Evolutionary conservation across 345 rosid genomes (phyloP).

Genomic region (Euphorbia peplus): DNA sequence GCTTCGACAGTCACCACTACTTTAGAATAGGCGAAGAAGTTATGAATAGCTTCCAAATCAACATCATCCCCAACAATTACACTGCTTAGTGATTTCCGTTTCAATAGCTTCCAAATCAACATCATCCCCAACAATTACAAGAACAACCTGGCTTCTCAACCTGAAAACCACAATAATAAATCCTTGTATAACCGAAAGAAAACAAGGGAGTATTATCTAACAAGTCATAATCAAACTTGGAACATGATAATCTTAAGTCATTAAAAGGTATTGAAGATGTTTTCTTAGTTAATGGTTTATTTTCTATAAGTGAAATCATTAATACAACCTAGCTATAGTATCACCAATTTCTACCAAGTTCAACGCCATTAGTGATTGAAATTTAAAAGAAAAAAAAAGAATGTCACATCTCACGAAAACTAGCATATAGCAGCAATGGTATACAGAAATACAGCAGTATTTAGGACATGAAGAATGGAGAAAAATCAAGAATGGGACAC

Average conservation of each 20-base stretch:
- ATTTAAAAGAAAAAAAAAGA: no score
- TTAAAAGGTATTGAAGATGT: no score
- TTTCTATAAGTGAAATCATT: not conserved
- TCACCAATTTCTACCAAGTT: no score
- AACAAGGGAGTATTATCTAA: not conserved
- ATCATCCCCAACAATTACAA: slow-evolving; percentile 75
- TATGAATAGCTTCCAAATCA: not conserved
- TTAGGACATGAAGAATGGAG: no score
- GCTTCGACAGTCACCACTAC: not conserved
- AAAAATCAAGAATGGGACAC: no score
- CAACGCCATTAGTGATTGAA: no score
- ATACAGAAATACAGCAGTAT: no score
- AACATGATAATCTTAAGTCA: no score
- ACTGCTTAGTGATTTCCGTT: slow-evolving; percentile 64
- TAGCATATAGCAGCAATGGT: no score
- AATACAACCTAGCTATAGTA: not conserved
- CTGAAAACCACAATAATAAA: slow-evolving; percentile 34
- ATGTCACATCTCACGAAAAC: no score
- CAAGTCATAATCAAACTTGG: not conserved
- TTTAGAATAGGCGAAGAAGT: not conserved
- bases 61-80: no score
- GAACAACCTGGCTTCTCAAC: slow-evolving; percentile 98
- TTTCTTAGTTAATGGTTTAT: not conserved
- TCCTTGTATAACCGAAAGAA: not conserved
- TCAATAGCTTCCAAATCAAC: slow-evolving; percentile 64